phyloP scores from a whole-genome alignment of 257 asterid genomes.

The Solanum piurae region DNA sequence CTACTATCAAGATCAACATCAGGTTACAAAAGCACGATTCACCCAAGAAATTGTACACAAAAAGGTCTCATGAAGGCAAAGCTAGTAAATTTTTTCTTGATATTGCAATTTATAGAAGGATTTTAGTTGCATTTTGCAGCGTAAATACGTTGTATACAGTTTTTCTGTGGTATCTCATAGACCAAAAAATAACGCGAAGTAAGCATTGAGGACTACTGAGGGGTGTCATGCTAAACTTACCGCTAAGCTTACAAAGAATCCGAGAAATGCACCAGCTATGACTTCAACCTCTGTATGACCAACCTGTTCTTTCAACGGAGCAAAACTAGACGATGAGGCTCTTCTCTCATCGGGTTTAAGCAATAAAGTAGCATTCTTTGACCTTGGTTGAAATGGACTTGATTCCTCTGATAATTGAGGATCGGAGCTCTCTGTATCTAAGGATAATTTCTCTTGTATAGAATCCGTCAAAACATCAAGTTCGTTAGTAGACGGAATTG shows the following conservation, averaged over 20 bases:
- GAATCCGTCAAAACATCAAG: conserved; percentile 17
- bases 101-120: not conserved
- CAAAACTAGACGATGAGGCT: not conserved
- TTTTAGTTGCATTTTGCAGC: not conserved
- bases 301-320: conserved; percentile 61
- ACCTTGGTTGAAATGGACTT: conserved; percentile 11
- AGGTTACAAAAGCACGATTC: not conserved
- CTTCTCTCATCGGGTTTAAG: conserved; percentile 27
- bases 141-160: not conserved
- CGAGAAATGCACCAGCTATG: conserved; percentile 78
- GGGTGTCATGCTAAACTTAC: conserved; percentile 15
- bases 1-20: not conserved
- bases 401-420: conserved; percentile 17
- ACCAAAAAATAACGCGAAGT: not conserved
- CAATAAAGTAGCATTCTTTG: conserved; percentile 21
- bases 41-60: not conserved
- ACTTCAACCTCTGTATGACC: conserved; percentile 90
- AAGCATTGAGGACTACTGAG: not conserved
- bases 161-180: not conserved
- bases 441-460: conserved; percentile 20
- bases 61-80: not conserved
- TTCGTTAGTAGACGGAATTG: conserved; percentile 22
- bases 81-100: not conserved
- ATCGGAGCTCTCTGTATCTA: conserved; percentile 16
- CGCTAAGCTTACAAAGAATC: conserved; percentile 58